Base-by-base conservation (phyloP, 805 yeast genomes). In the Wickerhamiella occidentalis region DNA sequence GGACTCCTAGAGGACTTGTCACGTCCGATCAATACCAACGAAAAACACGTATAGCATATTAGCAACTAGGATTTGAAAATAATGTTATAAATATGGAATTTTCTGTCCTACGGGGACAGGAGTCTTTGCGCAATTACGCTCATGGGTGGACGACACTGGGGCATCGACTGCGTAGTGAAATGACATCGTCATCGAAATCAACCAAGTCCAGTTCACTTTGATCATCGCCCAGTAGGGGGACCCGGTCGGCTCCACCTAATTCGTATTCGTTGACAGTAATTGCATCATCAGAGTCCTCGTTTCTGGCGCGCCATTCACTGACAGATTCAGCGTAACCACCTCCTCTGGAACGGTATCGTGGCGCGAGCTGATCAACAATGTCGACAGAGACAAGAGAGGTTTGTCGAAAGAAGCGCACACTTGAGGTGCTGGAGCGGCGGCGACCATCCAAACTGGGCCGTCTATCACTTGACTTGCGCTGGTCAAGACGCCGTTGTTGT, bases 351-450 rank as follows among this genome's bases (percentile, higher is more conserved):
- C 55, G 51, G 21, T 28, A 43, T 13, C 48, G 47, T 7, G 45
- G 30, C 13, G 21, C 17, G 7, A 28, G 48, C 43, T 56, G 59
- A n/a, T 57, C 53, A 11, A 37, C 48, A 7, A 58, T 47, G 40
- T 57, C 61, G 21, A 57, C 54, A 49, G 56, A 53, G 2, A 58
- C 60, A 7, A 58, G 47, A 18, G 58, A 53, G 25, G 59, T 49
- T 48, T 58, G 61, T 13, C 61, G 55, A 56, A 51, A 57, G 47
- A 51, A 56, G 18, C 60, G 55, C 40, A 38, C 51, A 25, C 29
- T 51, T 23, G 7, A 53, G 40, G 26, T 48, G 51, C 36, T 50
- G 40, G 19, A 54, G 55, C 33, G 25, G 23, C 43, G 33, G 38
- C 47, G 29, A 4, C 42, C 26, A 6, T 38, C 42, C 22, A 18